Evolutionary conservation across 805 yeast species (phyloP).

Genomic region (Yamadazyma scolyti): DNA sequence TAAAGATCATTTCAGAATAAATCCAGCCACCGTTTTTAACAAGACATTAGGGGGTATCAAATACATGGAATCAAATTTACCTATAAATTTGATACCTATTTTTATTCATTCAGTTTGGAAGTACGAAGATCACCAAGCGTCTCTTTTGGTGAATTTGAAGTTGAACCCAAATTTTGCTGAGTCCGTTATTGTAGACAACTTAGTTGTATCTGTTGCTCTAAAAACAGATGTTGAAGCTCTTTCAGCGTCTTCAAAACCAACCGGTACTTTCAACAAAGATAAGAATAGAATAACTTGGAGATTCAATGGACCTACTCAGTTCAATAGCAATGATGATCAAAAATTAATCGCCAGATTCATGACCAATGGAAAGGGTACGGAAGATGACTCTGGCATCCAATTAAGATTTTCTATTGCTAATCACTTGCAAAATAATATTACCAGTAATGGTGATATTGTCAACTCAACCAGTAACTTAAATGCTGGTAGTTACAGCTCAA

Average conservation of each 20-base stretch:
- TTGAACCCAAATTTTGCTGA: slow-evolving; percentile 45
- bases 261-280: slow-evolving; percentile 86
- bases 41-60: slow-evolving; percentile 79
- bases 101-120: slow-evolving; percentile 84
- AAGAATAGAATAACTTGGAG: slow-evolving; percentile 87
- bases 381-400: slow-evolving; percentile 70
- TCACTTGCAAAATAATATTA: slow-evolving; percentile 4
- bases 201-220: slow-evolving; percentile 59
- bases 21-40: slow-evolving; percentile 50
- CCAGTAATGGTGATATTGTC: slow-evolving; percentile 9
- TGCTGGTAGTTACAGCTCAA: slow-evolving; percentile 12
- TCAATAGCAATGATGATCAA: slow-evolving; percentile 45
- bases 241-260: slow-evolving; percentile 85
- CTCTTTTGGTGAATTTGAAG: slow-evolving; percentile 71
- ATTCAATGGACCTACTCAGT: slow-evolving; percentile 40
- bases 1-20: slow-evolving; percentile 35
- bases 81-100: slow-evolving; percentile 53
- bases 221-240: slow-evolving; percentile 56
- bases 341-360: slow-evolving; percentile 82
- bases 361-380: slow-evolving; percentile 70
- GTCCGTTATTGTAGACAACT: slow-evolving; percentile 48
- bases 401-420: slow-evolving; percentile 46
- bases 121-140: slow-evolving; percentile 78
- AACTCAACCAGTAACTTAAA: slow-evolving; percentile 9
- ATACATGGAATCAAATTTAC: slow-evolving; percentile 46